Percentiles rank a stretch among this genome's conserved stretches.
phyloP scores from a whole-genome alignment of 1,284 basidiomycete species.

The Retiboletus fuscus region DNA sequence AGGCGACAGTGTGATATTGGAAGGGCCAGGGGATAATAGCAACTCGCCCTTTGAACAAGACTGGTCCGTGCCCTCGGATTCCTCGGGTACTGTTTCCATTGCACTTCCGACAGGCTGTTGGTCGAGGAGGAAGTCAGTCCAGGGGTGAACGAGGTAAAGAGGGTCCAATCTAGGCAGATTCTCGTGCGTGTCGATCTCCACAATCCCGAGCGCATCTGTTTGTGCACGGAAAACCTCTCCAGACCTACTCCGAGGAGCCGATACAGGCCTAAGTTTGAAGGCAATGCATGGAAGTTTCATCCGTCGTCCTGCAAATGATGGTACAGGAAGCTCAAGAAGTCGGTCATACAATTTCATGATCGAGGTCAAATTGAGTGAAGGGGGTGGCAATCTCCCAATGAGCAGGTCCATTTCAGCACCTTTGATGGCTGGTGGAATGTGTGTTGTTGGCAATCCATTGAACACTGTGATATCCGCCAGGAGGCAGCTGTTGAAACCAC shows the following conservation, averaged over 20 bases:
- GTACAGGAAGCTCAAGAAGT: background rate
- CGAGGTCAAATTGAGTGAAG: background rate
- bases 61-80: no score
- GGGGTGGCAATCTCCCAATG: no score
- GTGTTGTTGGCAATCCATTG: background rate
- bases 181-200: constrained; percentile 3
- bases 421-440: no score
- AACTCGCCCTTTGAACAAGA: no score
- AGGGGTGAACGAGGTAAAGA: constrained; percentile 16
- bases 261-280: constrained; percentile 16
- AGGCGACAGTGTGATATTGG: background rate
- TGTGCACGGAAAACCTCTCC: background rate
- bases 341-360: constrained; percentile 1
- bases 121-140: constrained; percentile 18
- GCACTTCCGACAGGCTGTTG: background rate
- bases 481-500: constrained; percentile 25
- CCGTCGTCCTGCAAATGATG: constrained; percentile 11
- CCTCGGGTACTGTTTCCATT: background rate
- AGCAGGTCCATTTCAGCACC: no score
- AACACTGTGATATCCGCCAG: constrained; percentile 16
- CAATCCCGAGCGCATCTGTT: constrained; percentile 4
- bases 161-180: background rate
- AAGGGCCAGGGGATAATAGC: no score
- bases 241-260: background rate
- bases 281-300: constrained; percentile 23